Evolutionary conservation across 1,139 yeast genomes (phyloP).

Genomic region (Pichia kudriavzevii): DNA sequence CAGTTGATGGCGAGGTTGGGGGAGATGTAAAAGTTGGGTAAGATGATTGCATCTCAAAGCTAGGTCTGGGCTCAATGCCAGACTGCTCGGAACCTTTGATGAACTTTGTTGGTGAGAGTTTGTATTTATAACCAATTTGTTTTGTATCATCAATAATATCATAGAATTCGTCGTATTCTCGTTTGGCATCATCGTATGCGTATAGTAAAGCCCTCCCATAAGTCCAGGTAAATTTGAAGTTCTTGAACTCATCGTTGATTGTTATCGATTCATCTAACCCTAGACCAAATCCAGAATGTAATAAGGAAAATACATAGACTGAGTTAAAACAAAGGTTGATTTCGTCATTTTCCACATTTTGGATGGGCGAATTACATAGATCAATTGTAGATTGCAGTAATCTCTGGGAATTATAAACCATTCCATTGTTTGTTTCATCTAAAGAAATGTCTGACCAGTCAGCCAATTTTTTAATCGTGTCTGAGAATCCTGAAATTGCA

Average conservation of each 20-base stretch:
- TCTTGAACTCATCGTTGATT: conserved; percentile 48
- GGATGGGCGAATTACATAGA: conserved; percentile 23
- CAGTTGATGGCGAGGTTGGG: too few species aligned
- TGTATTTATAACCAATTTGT: conserved; percentile 39
- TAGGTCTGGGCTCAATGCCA: conserved; percentile 41
- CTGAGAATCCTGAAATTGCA: conserved; percentile 83
- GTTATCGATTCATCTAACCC: conserved; percentile 33
- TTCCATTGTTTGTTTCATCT: too few species aligned
- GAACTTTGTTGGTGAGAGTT: conserved; percentile 42
- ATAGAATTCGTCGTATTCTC: conserved; percentile 13
- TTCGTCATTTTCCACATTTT: conserved; percentile 34
- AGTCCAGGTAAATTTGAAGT: conserved; percentile 74
- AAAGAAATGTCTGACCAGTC: conserved; percentile 33
- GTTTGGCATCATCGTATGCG: conserved; percentile 24
- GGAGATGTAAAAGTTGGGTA: conserved; percentile 15
- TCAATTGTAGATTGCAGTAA: conserved; percentile 20
- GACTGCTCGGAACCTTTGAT: conserved; percentile 45
- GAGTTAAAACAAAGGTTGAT: conserved; percentile 58
- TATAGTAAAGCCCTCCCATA: conserved; percentile 72
- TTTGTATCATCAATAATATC: background rate
- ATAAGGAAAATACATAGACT: conserved; percentile 62
- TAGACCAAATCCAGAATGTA: conserved; percentile 69
- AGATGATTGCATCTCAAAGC: conserved; percentile 27
- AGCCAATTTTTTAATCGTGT: conserved; percentile 40
- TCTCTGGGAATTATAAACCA: conserved; percentile 22